These are phyloP conservation scores for Delphinella strobiligena DNA, from an alignment of 2,329 filamentous ascomycete species.

Conservation along the genomic window DNA sequence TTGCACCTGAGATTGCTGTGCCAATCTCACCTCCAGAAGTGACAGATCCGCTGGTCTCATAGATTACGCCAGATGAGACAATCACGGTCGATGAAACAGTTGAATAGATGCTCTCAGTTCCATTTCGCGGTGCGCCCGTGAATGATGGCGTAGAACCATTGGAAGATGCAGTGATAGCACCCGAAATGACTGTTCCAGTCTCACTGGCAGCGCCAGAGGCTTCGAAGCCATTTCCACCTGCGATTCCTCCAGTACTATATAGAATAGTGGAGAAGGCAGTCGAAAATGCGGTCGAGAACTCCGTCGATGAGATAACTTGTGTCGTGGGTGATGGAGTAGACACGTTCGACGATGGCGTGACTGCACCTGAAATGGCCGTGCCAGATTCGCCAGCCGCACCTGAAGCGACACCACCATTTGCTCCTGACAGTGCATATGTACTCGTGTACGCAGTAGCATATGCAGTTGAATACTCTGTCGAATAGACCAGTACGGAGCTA, in stretches of 20 bases:
- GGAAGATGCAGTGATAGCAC: constrained; percentile 2
- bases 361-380: background rate
- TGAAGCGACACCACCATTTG: background rate
- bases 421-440: background rate
- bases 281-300: background rate
- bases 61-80: background rate
- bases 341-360: background rate
- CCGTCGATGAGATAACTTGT: background rate
- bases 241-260: constrained; percentile 8
- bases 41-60: background rate
- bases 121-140: background rate
- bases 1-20: background rate
- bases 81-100: background rate
- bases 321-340: background rate
- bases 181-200: constrained; percentile 9
- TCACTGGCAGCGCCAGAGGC: constrained; percentile 10
- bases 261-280: constrained; percentile 8
- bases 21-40: background rate
- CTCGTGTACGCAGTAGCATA: constrained; percentile 8
- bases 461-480: constrained; percentile 9
- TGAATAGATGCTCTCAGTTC: background rate
- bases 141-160: background rate
- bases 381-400: background rate
- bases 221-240: constrained; percentile 9
- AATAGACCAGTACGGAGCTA: constrained; percentile 2